Conservation (phyloP, 208 protist genomes). For the Leishmania major region DNA sequence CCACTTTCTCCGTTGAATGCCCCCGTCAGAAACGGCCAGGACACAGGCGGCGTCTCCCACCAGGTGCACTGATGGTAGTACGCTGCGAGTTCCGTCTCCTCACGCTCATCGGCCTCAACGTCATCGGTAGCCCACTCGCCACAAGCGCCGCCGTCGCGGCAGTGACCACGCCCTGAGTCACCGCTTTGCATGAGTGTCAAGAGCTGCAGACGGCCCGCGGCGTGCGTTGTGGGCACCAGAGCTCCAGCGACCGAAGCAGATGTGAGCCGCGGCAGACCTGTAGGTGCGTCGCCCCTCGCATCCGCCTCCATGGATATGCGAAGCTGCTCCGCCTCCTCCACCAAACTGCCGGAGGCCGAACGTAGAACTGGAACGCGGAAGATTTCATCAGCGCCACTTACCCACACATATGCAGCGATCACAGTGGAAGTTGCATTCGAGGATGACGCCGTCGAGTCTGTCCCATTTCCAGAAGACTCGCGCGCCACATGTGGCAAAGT, state of each 20-base stretch:
- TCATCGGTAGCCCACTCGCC: constrained; percentile 21
- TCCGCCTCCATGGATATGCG: background rate
- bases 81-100: constrained; percentile 38
- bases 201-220: constrained; percentile 6
- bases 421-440: background rate
- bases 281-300: background rate
- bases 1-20: background rate
- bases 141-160: background rate
- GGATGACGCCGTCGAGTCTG: background rate
- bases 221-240: background rate
- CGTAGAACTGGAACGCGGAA: constrained; percentile 26
- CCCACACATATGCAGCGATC: constrained; percentile 25
- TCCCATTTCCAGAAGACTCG: background rate
- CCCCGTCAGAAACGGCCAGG: background rate
- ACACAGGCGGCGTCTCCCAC: constrained; percentile 17
- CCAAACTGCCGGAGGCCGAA: background rate
- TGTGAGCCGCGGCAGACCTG: background rate
- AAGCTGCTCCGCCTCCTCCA: background rate
- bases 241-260: constrained; percentile 7
- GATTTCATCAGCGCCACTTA: constrained; percentile 19
- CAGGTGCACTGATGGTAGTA: constrained; percentile 23
- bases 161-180: background rate
- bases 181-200: background rate
- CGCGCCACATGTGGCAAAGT: background rate
- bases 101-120: constrained; percentile 37